Evolutionary conservation across 2,329 filamentous ascomycete genomes (phyloP), one percentile per base, ranked within the genome.

Genomic region (Thermoascus crustaceus): DNA sequence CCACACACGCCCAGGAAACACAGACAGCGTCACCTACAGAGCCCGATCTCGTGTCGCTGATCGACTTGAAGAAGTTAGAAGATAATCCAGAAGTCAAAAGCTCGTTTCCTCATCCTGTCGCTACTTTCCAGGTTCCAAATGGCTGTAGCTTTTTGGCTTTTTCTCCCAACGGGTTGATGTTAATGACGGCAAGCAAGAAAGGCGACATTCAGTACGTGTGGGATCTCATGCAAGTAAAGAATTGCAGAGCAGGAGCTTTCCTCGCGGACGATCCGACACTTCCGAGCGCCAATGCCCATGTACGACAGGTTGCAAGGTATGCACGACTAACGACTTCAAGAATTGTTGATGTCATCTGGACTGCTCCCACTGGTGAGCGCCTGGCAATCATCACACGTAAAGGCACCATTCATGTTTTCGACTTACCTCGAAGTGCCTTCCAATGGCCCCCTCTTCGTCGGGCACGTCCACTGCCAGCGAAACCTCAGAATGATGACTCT

Each of bases 331-430:
- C 89, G 2, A 82, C 89, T 32, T 86, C 91, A 3, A 83, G 85
- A 35, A 85, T 96, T 37, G 76, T 95, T 14, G 89, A 95, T 52
- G 84, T 94, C 26, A 78, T 80, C 3, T 98, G 91, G 91, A 82
- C 82, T 2, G 74, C 76, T 36, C 85, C 85, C 3, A 80, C 80
- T 37, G 85, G 85, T 14, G 85, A 94, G 54, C 80, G 84, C 39
- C 66, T 93, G 24, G 89, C 88, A 2, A 80, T 98, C 64, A 78
- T 95, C 17, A 96, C 91, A 1, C 86, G 94, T 52, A 84, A 88
- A 48, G 87, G 89, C n/a, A 98, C 91, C 6, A 80, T 95, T 7
- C 91, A 98, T 61, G 75, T 96, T 27, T 80, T 94, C 45, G 85
- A 94, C 46, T 76, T 96, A 60, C 86, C 87, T 6, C 72, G 77